phyloP scores from a whole-genome alignment of 2,329 filamentous ascomycete species.

The Escovopsis sp. region DNA sequence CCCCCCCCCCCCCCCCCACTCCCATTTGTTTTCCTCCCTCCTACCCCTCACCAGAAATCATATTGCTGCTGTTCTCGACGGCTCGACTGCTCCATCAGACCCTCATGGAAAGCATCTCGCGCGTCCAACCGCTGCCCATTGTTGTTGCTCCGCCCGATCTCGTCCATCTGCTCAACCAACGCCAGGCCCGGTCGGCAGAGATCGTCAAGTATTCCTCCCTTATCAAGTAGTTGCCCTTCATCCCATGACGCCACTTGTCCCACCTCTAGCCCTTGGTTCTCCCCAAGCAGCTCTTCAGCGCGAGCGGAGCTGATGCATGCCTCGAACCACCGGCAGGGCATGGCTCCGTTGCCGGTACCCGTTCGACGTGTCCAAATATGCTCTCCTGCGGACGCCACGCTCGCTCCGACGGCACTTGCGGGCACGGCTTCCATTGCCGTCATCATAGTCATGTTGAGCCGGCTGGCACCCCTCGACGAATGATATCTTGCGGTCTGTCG shows the following conservation, averaged over 20 bases:
- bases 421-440: not conserved
- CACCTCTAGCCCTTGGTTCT: slow-evolving; percentile 13
- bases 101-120: slow-evolving; percentile 3
- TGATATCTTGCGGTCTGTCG: slow-evolving; percentile 4
- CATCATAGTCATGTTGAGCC: not conserved
- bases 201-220: slow-evolving; percentile 10
- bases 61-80: not conserved
- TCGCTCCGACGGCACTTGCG: slow-evolving; percentile 2
- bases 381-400: not conserved
- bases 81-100: slow-evolving; percentile 1
- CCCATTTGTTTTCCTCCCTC: too few species aligned
- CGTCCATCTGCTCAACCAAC: slow-evolving; percentile 18
- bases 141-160: slow-evolving; percentile 14
- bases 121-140: slow-evolving; percentile 9
- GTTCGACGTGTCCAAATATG: slow-evolving; percentile 1
- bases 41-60: slow-evolving; percentile 2
- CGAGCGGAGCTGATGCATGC: slow-evolving; percentile 12
- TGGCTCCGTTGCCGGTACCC: not conserved
- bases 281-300: slow-evolving; percentile 7
- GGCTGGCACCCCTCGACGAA: not conserved
- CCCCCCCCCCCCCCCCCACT: too few species aligned
- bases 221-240: slow-evolving; percentile 7
- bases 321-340: slow-evolving; percentile 13
- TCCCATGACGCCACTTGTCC: slow-evolving; percentile 14
- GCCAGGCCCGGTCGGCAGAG: slow-evolving; percentile 14